Percentiles rank a stretch among this genome's conserved stretches.
These are phyloP conservation scores for Cyclospora cayetanensis DNA, from an alignment of 169 alveolate species.

Conservation along the genomic window DNA sequence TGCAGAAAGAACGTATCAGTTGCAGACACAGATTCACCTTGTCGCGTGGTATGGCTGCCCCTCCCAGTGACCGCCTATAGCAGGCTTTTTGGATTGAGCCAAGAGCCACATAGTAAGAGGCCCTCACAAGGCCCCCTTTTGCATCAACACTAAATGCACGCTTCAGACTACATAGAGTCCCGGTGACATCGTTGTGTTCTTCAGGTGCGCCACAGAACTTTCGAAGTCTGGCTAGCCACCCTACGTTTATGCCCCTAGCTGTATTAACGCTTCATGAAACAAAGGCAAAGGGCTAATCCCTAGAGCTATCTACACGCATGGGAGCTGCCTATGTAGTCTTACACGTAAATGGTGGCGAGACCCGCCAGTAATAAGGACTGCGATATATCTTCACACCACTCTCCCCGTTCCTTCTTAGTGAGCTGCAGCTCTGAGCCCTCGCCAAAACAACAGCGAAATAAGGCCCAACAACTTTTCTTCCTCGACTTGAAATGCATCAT, in stretches of 20 bases:
- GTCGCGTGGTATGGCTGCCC: too few species aligned
- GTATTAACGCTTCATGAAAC: background rate
- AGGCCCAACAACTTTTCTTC: background rate
- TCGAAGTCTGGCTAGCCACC: too few species aligned
- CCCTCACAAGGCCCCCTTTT: too few species aligned
- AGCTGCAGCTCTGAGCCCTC: background rate
- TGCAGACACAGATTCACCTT: too few species aligned
- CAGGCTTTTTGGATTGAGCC: too few species aligned
- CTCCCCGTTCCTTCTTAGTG: background rate
- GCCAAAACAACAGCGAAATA: background rate
- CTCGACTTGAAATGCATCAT: background rate
- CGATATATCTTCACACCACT: conserved; percentile 54
- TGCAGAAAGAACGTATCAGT: background rate
- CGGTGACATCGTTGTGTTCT: too few species aligned
- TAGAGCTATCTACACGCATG: background rate
- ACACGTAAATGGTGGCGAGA: conserved; percentile 52
- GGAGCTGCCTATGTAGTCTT: background rate
- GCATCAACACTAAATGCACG: too few species aligned
- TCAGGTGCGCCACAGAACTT: too few species aligned
- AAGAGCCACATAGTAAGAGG: too few species aligned
- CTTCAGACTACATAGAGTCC: too few species aligned
- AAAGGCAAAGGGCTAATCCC: background rate
- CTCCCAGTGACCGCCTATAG: too few species aligned
- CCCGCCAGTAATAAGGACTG: conserved; percentile 53
- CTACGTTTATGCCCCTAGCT: too few species aligned